phyloP scores from a whole-genome alignment of 352 stramenopile genomes.

The Halophytophthora batemanensis region DNA sequence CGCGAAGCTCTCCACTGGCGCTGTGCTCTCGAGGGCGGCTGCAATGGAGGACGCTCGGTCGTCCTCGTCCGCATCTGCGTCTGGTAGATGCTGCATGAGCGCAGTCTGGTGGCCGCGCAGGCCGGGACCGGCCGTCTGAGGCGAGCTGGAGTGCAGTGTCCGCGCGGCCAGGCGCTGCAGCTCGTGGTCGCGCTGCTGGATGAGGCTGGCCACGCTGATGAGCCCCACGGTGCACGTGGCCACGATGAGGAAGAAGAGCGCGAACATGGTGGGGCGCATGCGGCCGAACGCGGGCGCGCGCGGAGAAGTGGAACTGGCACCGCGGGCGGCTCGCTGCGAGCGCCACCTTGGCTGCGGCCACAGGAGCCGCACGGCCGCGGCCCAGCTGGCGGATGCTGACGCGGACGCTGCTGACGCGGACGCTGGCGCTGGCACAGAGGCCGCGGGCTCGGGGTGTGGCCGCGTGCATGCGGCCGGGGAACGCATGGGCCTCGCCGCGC shows the following conservation, averaged over 20 bases:
- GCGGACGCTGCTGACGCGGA: constrained; percentile 2
- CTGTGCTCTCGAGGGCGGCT: background rate
- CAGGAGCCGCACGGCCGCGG: background rate
- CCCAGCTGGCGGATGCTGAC: background rate
- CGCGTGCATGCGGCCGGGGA: too few relatives aligned
- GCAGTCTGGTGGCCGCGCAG: constrained; percentile 20
- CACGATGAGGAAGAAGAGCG: constrained; percentile 43
- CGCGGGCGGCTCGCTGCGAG: too few relatives aligned
- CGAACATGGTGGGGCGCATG: constrained; percentile 30
- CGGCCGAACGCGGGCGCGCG: constrained; percentile 2
- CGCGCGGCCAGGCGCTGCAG: constrained; percentile 22
- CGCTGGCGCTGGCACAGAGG: too few relatives aligned
- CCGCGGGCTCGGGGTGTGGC: too few relatives aligned
- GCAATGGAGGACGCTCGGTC: background rate
- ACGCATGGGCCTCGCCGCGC: too few relatives aligned
- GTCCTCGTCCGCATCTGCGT: background rate
- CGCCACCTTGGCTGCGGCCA: background rate
- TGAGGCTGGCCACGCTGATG: constrained; percentile 49
- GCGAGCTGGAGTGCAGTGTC: constrained; percentile 12
- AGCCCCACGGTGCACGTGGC: constrained; percentile 50
- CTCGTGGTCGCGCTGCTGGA: constrained; percentile 43
- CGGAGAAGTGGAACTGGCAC: constrained; percentile 4
- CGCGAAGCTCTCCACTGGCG: constrained; percentile 13
- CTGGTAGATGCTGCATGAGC: constrained; percentile 13
- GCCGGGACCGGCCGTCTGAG: constrained; percentile 1